phyloP scores from a whole-genome alignment of 1,284 basidiomycete species.

The Trichosporon asahii region DNA sequence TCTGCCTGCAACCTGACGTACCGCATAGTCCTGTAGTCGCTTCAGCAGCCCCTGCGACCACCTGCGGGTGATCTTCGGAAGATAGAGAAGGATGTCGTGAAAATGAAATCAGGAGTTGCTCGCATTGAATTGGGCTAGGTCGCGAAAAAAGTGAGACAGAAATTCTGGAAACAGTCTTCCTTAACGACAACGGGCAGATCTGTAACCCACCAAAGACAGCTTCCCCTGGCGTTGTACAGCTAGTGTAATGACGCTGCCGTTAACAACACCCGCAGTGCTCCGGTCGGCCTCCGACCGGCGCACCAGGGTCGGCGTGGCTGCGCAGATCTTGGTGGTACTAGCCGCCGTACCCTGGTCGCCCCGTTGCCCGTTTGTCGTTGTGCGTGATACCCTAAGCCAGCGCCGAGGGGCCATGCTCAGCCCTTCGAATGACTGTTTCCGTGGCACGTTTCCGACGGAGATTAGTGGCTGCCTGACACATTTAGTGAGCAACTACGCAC shows the following conservation, averaged over 20 bases:
- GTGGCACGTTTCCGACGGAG: too few relatives aligned
- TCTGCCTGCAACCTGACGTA: not conserved
- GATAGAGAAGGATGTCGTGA: not conserved
- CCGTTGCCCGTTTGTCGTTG: too few relatives aligned
- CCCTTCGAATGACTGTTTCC: too few relatives aligned
- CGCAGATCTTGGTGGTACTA: not conserved
- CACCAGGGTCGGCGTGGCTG: not conserved
- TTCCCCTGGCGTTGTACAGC: too few relatives aligned
- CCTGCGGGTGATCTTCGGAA: not conserved
- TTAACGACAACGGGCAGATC: not conserved
- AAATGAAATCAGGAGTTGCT: not conserved
- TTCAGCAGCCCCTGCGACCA: too few relatives aligned
- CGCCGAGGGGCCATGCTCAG: too few relatives aligned
- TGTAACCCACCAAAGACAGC: too few relatives aligned
- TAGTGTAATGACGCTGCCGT: not conserved
- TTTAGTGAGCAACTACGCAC: too few relatives aligned
- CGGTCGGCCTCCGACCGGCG: not conserved
- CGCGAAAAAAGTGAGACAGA: not conserved
- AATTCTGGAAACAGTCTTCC: not conserved
- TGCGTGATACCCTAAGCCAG: too few relatives aligned
- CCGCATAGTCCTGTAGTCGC: not conserved
- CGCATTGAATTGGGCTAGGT: not conserved
- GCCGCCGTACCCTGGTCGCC: not conserved
- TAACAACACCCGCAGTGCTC: not conserved
- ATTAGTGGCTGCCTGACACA: too few relatives aligned